Evolutionary conservation across 371 early-diverging fungal species (phyloP).

Genomic region (Mortierella sp.): DNA sequence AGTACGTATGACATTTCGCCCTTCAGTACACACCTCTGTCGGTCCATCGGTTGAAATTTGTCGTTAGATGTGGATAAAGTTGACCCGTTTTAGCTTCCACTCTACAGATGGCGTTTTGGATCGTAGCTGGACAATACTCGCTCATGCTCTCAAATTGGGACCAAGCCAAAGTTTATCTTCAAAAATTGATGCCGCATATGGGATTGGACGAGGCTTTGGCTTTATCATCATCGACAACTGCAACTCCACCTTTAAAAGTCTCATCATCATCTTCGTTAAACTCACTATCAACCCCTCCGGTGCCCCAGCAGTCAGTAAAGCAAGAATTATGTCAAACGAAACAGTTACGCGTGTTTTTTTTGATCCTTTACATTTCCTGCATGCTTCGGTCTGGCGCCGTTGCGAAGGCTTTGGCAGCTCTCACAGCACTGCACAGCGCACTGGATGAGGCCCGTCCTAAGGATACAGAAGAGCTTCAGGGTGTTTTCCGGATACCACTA

Average conservation of each 20-base stretch:
- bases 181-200: slow-evolving; percentile 35
- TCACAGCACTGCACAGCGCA: slow-evolving; percentile 27
- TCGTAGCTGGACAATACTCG: slow-evolving; percentile 49
- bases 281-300: not conserved
- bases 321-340: slow-evolving; percentile 28
- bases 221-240: not conserved
- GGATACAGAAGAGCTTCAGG: slow-evolving; percentile 41
- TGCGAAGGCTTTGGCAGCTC: slow-evolving; percentile 26
- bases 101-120: slow-evolving; percentile 50
- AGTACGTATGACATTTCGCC: slow-evolving; percentile 12
- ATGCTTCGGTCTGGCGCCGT: slow-evolving; percentile 40
- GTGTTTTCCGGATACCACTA: slow-evolving; percentile 33
- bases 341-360: slow-evolving; percentile 45
- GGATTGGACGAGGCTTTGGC: slow-evolving; percentile 11
- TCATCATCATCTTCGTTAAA: not conserved
- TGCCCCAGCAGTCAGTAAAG: not conserved
- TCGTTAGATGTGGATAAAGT: not conserved
- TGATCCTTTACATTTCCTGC: slow-evolving; percentile 44
- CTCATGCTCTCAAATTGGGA: slow-evolving; percentile 48
- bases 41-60: not conserved
- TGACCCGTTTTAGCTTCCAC: not conserved
- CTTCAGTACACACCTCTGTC: not conserved
- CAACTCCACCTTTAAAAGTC: not conserved
- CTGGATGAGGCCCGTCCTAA: slow-evolving; percentile 43
- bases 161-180: slow-evolving; percentile 34